These are phyloP conservation scores for Cutaneotrichosporon cutaneum DNA, from an alignment of 1,284 basidiomycete species.

Conservation along the genomic window DNA sequence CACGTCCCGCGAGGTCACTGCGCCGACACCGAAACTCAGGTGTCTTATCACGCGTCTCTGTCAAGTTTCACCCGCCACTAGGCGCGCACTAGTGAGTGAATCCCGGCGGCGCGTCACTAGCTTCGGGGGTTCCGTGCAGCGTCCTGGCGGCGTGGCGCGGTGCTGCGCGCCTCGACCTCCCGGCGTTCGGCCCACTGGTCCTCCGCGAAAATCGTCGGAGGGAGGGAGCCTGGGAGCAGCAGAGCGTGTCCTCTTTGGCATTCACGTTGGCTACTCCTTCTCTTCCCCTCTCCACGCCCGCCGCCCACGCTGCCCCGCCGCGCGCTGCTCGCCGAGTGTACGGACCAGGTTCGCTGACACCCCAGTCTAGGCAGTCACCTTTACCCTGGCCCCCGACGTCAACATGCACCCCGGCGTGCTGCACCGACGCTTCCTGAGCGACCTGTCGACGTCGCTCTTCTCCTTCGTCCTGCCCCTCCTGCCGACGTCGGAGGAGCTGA, in stretches of 20 bases:
- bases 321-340: background rate
- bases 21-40: background rate
- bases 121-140: no score
- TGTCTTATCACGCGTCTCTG: background rate
- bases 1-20: conserved; percentile 5
- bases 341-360: background rate
- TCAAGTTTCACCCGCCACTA: background rate
- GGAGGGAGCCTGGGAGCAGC: no score
- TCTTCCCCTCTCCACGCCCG: background rate
- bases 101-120: background rate
- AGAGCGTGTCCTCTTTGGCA: no score
- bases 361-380: background rate
- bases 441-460: conserved; percentile 54
- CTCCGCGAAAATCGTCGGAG: no score
- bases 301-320: no score
- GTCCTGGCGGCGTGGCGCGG: no score
- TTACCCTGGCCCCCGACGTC: background rate
- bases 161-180: no score
- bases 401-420: conserved; percentile 50
- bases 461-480: conserved; percentile 79
- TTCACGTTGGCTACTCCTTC: background rate
- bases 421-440: conserved; percentile 51
- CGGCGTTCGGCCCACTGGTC: no score
- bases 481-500: conserved; percentile 82
- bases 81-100: background rate